These are phyloP conservation scores for Catunica adiposa DNA, from an alignment of 2,329 filamentous ascomycete species.

Conservation along the genomic window DNA sequence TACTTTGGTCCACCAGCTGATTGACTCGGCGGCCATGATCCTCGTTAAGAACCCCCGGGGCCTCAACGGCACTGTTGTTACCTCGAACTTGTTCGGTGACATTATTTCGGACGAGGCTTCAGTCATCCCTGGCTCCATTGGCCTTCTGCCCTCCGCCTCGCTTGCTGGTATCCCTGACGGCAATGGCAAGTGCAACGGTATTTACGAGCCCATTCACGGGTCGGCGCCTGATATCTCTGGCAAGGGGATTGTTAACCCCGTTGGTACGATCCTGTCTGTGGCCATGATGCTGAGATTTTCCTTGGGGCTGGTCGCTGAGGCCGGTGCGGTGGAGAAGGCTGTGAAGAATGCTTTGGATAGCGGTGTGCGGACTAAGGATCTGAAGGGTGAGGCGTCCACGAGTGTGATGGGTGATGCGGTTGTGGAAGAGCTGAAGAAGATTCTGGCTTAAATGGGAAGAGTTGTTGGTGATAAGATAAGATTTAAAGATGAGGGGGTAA, in stretches of 20 bases:
- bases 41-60: conserved; percentile 86
- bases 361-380: conserved; percentile 65
- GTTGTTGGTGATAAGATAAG: not conserved
- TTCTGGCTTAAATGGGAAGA: conserved; percentile 32
- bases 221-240: conserved; percentile 89
- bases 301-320: conserved; percentile 60
- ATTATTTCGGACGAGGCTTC: conserved; percentile 92
- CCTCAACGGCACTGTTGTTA: conserved; percentile 81
- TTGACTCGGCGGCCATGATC: conserved; percentile 93
- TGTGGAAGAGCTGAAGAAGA: conserved; percentile 49
- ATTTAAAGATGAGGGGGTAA: too few species aligned
- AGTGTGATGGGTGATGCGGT: conserved; percentile 64
- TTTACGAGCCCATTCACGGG: conserved; percentile 95
- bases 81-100: conserved; percentile 88
- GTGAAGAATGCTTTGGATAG: conserved; percentile 65
- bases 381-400: conserved; percentile 62
- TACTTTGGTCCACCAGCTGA: conserved; percentile 72
- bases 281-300: conserved; percentile 97
- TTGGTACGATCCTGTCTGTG: conserved; percentile 79
- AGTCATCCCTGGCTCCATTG: conserved; percentile 82
- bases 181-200: conserved; percentile 72
- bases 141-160: conserved; percentile 74
- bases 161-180: conserved; percentile 75
- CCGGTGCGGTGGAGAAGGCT: conserved; percentile 63
- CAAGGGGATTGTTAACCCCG: conserved; percentile 66